phyloP scores from a whole-genome alignment of 1,139 yeast species.

The Suhomyces wounanorum region DNA sequence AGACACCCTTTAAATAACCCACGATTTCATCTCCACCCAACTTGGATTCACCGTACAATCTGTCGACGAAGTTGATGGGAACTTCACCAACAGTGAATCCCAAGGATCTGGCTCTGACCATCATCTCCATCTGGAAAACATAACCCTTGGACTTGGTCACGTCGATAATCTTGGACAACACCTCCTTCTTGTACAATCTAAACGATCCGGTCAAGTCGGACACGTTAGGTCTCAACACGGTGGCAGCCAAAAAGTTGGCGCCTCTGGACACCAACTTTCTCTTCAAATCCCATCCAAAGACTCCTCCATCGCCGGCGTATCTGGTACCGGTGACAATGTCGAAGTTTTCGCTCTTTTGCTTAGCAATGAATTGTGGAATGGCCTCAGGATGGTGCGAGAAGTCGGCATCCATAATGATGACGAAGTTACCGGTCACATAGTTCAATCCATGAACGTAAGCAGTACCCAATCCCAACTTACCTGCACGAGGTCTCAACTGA shows the following conservation, averaged over 20 bases:
- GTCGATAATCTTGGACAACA: slow-evolving; percentile 63
- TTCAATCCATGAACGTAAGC: slow-evolving; percentile 82
- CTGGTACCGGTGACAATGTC: slow-evolving; percentile 88
- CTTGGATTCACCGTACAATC: slow-evolving; percentile 79
- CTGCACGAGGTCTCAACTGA: slow-evolving; percentile 71
- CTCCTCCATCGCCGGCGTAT: slow-evolving; percentile 82
- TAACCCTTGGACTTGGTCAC: slow-evolving; percentile 79
- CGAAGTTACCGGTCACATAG: slow-evolving; percentile 72
- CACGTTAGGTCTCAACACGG: slow-evolving; percentile 70
- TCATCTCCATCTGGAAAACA: slow-evolving; percentile 90
- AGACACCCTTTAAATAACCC: slow-evolving; percentile 74
- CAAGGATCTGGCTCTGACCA: slow-evolving; percentile 76
- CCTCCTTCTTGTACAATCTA: slow-evolving; percentile 75
- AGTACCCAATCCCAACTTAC: slow-evolving; percentile 79
- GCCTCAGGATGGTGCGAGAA: slow-evolving; percentile 83
- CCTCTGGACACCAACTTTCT: slow-evolving; percentile 79
- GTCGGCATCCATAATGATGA: slow-evolving; percentile 85
- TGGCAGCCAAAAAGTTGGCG: slow-evolving; percentile 76
- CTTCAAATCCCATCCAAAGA: slow-evolving; percentile 83
- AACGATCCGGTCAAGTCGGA: slow-evolving; percentile 80
- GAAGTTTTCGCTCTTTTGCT: slow-evolving; percentile 63
- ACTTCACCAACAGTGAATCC: slow-evolving; percentile 78
- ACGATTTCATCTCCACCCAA: slow-evolving; percentile 83
- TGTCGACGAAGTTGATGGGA: slow-evolving; percentile 77
- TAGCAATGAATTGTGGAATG: slow-evolving; percentile 71